Percentiles rank a stretch among this genome's conserved stretches.
phyloP scores from a whole-genome alignment of 805 yeast species.

The Schwanniomyces polymorphus region DNA sequence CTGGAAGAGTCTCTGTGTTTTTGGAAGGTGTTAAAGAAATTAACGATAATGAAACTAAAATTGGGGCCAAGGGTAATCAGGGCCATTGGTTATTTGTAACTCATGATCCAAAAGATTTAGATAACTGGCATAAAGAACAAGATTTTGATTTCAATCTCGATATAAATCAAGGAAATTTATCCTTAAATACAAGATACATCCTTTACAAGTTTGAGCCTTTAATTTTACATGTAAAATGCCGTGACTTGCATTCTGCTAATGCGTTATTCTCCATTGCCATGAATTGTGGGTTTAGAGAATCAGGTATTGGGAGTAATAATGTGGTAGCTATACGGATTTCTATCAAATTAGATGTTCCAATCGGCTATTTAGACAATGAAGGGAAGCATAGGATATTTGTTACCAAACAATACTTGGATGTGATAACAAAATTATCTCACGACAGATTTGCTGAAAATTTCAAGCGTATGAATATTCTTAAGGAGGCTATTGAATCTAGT shows the following conservation, averaged over 20 bases:
- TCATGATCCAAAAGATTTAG: conserved; percentile 54
- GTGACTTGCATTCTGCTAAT: conserved; percentile 59
- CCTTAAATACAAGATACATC: conserved; percentile 47
- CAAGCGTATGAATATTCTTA: conserved; percentile 52
- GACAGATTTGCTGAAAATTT: conserved; percentile 70
- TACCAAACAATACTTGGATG: conserved; percentile 46
- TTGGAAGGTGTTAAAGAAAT: conserved; percentile 64
- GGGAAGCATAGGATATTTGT: conserved; percentile 46
- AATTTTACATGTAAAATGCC: conserved; percentile 80
- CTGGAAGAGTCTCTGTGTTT: conserved; percentile 83
- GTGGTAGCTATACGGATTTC: conserved; percentile 78
- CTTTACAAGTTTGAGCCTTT: conserved; percentile 83
- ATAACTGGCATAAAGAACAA: conserved; percentile 46
- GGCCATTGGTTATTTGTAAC: conserved; percentile 84
- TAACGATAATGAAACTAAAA: conserved; percentile 24
- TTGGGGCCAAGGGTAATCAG: conserved; percentile 84
- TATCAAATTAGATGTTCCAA: conserved; percentile 73
- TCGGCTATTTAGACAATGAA: conserved; percentile 51
- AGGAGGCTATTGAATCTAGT: conserved; percentile 34
- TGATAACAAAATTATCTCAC: conserved; percentile 53
- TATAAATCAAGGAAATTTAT: conserved; percentile 3
- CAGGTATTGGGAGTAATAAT: conserved; percentile 79
- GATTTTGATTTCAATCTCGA: conserved; percentile 14
- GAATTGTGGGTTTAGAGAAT: conserved; percentile 84
- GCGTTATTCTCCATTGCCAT: conserved; percentile 67